Evolutionary conservation across 108 stramenopile genomes (phyloP).

Genomic region (Discostella pseudostelligera): DNA sequence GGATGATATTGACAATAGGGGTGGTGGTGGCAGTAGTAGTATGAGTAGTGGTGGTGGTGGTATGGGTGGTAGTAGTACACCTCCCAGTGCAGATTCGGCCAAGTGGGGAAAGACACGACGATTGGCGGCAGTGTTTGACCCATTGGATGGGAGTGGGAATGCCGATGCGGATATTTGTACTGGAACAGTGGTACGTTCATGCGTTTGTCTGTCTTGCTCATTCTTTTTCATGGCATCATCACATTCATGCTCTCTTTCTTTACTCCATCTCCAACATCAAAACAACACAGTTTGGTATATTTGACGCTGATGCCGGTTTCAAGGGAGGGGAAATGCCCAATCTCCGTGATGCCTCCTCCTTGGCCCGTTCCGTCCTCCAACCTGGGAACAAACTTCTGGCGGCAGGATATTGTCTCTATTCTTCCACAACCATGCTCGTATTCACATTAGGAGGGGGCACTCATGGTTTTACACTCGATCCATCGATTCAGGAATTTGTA

Average conservation of each 20-base stretch:
- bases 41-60: constrained; percentile 13
- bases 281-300: constrained; percentile 81
- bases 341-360: constrained; percentile 36
- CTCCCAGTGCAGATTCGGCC: background rate
- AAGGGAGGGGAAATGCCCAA: constrained; percentile 32
- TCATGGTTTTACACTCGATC: constrained; percentile 96
- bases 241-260: background rate
- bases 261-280: background rate
- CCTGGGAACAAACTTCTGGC: constrained; percentile 90
- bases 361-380: constrained; percentile 71
- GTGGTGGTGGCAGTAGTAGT: constrained; percentile 7
- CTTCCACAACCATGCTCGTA: constrained; percentile 93
- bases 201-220: background rate
- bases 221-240: background rate
- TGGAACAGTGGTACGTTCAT: constrained; percentile 79
- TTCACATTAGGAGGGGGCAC: constrained; percentile 86
- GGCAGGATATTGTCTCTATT: constrained; percentile 97
- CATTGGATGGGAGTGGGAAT: constrained; percentile 97
- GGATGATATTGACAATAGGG: constrained; percentile 45
- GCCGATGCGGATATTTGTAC: constrained; percentile 98
- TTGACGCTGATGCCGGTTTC: constrained; percentile 61
- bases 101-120: constrained; percentile 42
- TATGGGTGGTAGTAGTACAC: background rate
- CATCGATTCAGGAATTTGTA: constrained; percentile 93
- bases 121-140: constrained; percentile 90